phyloP scores from a whole-genome alignment of 2,329 filamentous ascomycete genomes.

The Trichophyton verrucosum region DNA sequence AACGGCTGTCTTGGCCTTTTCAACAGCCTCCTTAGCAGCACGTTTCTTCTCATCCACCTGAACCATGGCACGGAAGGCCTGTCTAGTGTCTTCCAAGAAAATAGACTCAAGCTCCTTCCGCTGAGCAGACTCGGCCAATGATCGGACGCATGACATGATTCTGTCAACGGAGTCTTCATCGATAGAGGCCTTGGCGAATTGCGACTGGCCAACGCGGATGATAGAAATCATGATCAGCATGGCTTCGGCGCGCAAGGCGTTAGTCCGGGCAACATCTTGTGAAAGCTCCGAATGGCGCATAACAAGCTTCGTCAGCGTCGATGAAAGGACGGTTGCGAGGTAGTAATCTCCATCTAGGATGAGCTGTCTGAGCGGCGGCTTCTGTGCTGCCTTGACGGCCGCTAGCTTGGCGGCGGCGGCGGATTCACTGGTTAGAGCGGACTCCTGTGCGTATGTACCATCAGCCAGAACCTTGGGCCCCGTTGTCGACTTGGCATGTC shows the following conservation, averaged over 20 bases:
- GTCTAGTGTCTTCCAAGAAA: conserved; percentile 87
- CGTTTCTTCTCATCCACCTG: conserved; percentile 96
- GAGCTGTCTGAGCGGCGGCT: conserved; percentile 84
- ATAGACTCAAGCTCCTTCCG: conserved; percentile 85
- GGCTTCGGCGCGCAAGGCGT: conserved; percentile 85
- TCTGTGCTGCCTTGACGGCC: conserved; percentile 92
- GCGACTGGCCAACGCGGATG: conserved; percentile 93
- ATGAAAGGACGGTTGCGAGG: conserved; percentile 84
- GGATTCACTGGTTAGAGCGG: conserved; percentile 83
- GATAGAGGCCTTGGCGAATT: conserved; percentile 93
- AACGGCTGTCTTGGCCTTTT: conserved; percentile 85
- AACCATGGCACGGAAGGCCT: conserved; percentile 94
- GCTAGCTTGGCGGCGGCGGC: conserved; percentile 82
- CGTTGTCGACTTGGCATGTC: conserved; percentile 58
- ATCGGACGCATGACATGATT: conserved; percentile 94
- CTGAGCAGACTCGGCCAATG: conserved; percentile 75
- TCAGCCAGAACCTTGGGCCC: conserved; percentile 87
- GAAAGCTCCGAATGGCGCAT: conserved; percentile 96
- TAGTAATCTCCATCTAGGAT: conserved; percentile 98
- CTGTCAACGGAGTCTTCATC: conserved; percentile 97
- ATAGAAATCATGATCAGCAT: conserved; percentile 99
- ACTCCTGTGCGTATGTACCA: conserved; percentile 95
- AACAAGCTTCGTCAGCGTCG: conserved; percentile 90
- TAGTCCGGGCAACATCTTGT: conserved; percentile 70
- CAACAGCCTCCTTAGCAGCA: conserved; percentile 80